Base-by-base conservation (phyloP, 805 yeast species). In the Wickerhamomyces xylosicus region DNA sequence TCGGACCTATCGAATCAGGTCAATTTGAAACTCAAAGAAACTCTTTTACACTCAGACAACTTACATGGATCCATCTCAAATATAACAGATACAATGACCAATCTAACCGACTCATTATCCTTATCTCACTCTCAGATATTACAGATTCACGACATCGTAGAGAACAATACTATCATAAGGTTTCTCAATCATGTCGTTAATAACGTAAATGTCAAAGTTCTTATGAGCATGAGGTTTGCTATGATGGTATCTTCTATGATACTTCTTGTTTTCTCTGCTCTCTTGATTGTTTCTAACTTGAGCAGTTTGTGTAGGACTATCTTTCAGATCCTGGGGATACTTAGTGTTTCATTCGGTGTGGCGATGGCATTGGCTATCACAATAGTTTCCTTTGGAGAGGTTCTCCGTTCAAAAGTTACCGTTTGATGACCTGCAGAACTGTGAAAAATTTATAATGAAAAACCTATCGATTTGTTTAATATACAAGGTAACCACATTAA, bases 151-250 rank as follows among this genome's bases (percentile, higher is more conserved):
- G 42, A 41, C 4, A 25, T 42, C 16, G 29, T 47, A 33, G 44
- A 39, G 25, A 34, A 38, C 19, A 47, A 47, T 19, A 34, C 40
- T n/a, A 18, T 47, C n/a, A 38, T 47, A 1, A 29, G 47, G 19
- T 33, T 19, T 19, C n/a, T 33, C 22, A 33, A 19, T 19, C 19
- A 15, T 18, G 8, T 18, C 8, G 15, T 18, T 31, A 31, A 5
- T 10, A 31, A 17, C 15, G 5, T 31, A 8, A 31, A 16, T 8
- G 15, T 17, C n/a, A 31, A 31, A 31, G n/a, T 31, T 15, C 7
- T 17, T 4, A 10, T 16, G 19, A 31, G 33, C 13, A 9, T 31
- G 33, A 31, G 13, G 19, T 31, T 31, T 15, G 11, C 10, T 17
- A 17, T 31, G 19, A 31, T 31, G 33, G 19, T 31, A 5, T 5